Evolutionary conservation across 2,329 filamentous ascomycete genomes (phyloP), one percentile per base, ranked within the genome.

Genomic region (Microascus cirrosus): DNA sequence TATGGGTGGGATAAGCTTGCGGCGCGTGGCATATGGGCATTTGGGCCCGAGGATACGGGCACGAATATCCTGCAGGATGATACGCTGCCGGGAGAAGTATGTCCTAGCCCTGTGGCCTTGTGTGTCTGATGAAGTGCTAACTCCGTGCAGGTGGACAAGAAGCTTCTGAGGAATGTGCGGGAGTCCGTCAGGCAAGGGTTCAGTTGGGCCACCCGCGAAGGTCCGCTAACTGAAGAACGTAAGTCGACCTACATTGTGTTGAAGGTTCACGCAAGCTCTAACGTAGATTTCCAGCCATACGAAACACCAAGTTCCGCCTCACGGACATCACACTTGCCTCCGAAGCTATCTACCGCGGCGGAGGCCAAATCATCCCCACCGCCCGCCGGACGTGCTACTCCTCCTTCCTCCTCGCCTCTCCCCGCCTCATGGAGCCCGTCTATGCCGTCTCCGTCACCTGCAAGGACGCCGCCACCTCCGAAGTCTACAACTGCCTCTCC

Each of bases 1-100:
- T 95, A 99, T 69, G 93, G 92, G 59, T 99, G 95, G 87, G 94
- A 99, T 73, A 84, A 96, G 65, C 80, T 99, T 61, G 93, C 94
- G 15, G 90, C 90, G 25, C 83, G 94, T 66, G 96, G 92, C 68
- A 96, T 99, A 67, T 99, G 94, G 94, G 94, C 94, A 1, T 99
- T 99, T 73, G 94, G 94, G 2, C 94, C 94, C 3, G 93, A 97
- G 59, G 94, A 99, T 63, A 87, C 85, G 77, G 89, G 92, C 0
- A 90, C 94, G 6, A 99, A 99, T 71, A 94, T 99, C 63, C 76
- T 99, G 55, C 92, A 96, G 71, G 94, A 99, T 71, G 94, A 99
- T 71, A 99, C 94, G 20, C 77, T 99, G 20, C 92, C 93, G 3
- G 90, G 89, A 25, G 92, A 96, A 71, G 83, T 84, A 72, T 70